Evolutionary conservation across 176 grass and related monocot genomes (phyloP).

Genomic region (Elaeis guineensis): DNA sequence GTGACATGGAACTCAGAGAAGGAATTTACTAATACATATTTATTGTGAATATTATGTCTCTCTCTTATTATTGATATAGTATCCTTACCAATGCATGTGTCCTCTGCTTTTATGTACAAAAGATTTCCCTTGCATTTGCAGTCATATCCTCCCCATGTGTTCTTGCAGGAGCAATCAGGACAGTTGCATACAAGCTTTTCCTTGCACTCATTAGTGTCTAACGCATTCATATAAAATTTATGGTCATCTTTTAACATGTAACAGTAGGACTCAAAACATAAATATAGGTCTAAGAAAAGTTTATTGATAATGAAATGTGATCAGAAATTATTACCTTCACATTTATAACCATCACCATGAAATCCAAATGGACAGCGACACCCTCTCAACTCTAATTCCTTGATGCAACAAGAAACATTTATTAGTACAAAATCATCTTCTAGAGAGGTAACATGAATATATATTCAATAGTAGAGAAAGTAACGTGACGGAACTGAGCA

Average conservation of each 20-base stretch:
- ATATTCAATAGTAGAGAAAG: not conserved
- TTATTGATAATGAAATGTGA: too few species aligned
- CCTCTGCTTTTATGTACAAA: constrained; percentile 62
- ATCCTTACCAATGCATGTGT: constrained; percentile 66
- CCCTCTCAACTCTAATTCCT: constrained; percentile 44
- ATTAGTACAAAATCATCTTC: too few species aligned
- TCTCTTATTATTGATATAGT: not conserved
- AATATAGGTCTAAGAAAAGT: too few species aligned
- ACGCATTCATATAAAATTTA: not conserved
- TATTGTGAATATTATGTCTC: too few species aligned
- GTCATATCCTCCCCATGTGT: constrained; percentile 75
- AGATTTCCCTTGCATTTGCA: constrained; percentile 55
- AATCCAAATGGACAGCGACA: constrained; percentile 75
- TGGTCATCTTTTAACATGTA: not conserved
- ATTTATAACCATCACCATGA: constrained; percentile 54
- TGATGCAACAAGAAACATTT: constrained; percentile 1
- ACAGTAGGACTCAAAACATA: too few species aligned
- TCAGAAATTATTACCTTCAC: constrained; percentile 32
- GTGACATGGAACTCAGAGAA: too few species aligned
- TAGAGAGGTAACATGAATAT: too few species aligned
- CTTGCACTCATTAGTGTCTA: constrained; percentile 79
- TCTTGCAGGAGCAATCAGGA: constrained; percentile 61
- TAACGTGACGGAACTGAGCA: constrained; percentile 40
- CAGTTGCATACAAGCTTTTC: constrained; percentile 68
- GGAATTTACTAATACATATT: too few species aligned